phyloP scores from a whole-genome alignment of 2,329 filamentous ascomycete genomes.

The Endothia cerciana region DNA sequence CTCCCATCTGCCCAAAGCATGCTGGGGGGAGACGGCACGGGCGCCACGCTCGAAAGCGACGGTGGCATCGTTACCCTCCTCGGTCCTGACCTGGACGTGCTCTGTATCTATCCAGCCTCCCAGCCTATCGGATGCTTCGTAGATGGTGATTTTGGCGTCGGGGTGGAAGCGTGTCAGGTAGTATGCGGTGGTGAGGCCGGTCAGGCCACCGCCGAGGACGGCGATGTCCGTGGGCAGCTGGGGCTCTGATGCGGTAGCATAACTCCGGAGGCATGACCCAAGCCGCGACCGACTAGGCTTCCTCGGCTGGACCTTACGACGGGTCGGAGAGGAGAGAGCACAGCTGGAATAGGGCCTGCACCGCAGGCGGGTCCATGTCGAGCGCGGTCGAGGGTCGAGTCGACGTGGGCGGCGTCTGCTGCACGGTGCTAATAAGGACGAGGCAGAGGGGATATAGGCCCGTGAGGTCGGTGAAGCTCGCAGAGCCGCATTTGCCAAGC shows the following conservation, averaged over 20 bases:
- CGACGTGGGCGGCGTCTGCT: background rate
- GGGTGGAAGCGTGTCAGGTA: slow-evolving; percentile 73
- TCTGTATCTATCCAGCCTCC: slow-evolving; percentile 86
- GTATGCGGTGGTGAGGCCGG: slow-evolving; percentile 78
- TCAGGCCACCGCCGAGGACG: slow-evolving; percentile 80
- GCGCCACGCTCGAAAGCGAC: slow-evolving; percentile 86
- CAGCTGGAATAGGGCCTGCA: slow-evolving; percentile 12
- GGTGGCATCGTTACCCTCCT: slow-evolving; percentile 55
- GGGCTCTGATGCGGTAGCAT: slow-evolving; percentile 12
- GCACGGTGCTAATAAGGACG: background rate
- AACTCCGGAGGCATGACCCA: slow-evolving; percentile 5
- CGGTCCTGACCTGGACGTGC: slow-evolving; percentile 55
- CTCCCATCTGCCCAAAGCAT: slow-evolving; percentile 50
- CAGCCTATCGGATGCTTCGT: slow-evolving; percentile 69
- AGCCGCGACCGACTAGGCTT: background rate
- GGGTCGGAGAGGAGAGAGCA: background rate
- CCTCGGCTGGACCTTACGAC: background rate
- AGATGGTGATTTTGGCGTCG: slow-evolving; percentile 73
- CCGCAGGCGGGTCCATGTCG: slow-evolving; percentile 6
- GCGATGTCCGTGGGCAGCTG: slow-evolving; percentile 51
- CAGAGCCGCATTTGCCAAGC: slow-evolving; percentile 18
- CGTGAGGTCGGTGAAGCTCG: slow-evolving; percentile 20
- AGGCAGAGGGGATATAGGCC: background rate
- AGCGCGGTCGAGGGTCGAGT: background rate
- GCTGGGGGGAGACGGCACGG: slow-evolving; percentile 68